phyloP scores from a whole-genome alignment of 139 green algal genomes.

The Chlamydomonas sp. region DNA sequence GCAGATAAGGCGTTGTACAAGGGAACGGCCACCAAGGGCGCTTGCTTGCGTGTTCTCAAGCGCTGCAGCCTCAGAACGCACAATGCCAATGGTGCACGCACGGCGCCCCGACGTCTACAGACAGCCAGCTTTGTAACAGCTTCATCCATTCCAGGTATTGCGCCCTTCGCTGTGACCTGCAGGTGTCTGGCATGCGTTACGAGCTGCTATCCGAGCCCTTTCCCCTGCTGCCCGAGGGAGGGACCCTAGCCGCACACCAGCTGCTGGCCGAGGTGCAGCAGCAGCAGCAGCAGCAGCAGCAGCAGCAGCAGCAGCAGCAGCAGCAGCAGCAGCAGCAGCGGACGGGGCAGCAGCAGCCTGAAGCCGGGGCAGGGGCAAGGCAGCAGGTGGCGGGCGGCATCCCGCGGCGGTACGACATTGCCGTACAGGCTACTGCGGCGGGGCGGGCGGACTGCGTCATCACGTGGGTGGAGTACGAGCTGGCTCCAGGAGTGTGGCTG shows the following conservation, averaged over 20 bases:
- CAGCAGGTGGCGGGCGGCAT: background rate
- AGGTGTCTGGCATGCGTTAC: slow-evolving; percentile 32
- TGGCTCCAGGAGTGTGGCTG: slow-evolving; percentile 30
- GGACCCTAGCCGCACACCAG: background rate
- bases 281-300: background rate
- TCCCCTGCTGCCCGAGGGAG: slow-evolving; percentile 8
- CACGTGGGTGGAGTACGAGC: slow-evolving; percentile 52
- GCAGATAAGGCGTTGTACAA: background rate
- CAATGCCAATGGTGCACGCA: background rate
- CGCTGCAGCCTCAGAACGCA: background rate
- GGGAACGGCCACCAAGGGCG: background rate
- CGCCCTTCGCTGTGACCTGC: background rate
- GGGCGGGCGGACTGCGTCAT: slow-evolving; percentile 43
- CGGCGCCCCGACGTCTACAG: background rate
- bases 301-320: background rate
- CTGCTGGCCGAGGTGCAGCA: background rate
- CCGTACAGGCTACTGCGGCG: background rate
- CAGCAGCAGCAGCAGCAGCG: background rate
- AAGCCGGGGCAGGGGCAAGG: background rate
- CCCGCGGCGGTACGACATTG: background rate
- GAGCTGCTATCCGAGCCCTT: slow-evolving; percentile 19
- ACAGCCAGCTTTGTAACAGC: background rate
- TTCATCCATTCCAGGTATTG: background rate
- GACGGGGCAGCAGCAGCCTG: background rate
- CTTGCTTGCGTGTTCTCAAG: background rate